These are phyloP conservation scores for Austroboletus novae-zelandiae DNA, from an alignment of 1,284 basidiomycete genomes.

Conservation along the genomic window DNA sequence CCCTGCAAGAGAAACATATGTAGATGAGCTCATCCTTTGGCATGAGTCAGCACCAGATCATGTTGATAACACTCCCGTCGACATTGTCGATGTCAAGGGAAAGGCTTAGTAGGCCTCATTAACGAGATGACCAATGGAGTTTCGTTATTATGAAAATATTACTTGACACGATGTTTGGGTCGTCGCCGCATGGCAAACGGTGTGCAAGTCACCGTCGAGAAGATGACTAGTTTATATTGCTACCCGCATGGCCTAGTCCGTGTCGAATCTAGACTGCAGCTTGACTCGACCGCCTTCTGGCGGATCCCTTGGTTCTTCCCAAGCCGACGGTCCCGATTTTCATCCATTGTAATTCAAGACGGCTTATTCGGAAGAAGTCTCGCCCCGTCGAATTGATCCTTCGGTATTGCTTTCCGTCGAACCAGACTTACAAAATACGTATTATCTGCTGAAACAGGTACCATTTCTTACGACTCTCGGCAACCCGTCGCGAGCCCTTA, in stretches of 20 bases:
- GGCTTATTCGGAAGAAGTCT: neutral
- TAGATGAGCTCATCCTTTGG: slow-evolving; percentile 42
- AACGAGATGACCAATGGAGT: neutral
- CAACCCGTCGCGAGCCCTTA: neutral
- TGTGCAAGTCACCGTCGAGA: slow-evolving; percentile 10
- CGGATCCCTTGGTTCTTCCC: slow-evolving; percentile 7
- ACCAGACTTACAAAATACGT: no score
- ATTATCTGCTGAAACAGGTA: no score
- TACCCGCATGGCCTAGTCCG: neutral
- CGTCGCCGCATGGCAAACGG: neutral
- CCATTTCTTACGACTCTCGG: neutral
- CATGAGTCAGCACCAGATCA: slow-evolving; percentile 8
- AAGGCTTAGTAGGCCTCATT: neutral
- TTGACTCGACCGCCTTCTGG: slow-evolving; percentile 5
- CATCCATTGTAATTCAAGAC: no score
- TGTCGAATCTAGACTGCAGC: slow-evolving; percentile 3
- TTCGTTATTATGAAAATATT: no score
- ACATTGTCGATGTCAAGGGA: neutral
- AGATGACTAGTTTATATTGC: slow-evolving; percentile 12
- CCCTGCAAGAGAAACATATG: slow-evolving; percentile 58
- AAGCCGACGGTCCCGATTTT: no score
- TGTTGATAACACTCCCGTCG: slow-evolving; percentile 1
- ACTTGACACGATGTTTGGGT: slow-evolving; percentile 1
- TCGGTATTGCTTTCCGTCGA: slow-evolving; percentile 10
- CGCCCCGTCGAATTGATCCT: neutral